These are phyloP conservation scores for Lantana camara DNA, from an alignment of 257 asterid genomes.

Conservation along the genomic window DNA sequence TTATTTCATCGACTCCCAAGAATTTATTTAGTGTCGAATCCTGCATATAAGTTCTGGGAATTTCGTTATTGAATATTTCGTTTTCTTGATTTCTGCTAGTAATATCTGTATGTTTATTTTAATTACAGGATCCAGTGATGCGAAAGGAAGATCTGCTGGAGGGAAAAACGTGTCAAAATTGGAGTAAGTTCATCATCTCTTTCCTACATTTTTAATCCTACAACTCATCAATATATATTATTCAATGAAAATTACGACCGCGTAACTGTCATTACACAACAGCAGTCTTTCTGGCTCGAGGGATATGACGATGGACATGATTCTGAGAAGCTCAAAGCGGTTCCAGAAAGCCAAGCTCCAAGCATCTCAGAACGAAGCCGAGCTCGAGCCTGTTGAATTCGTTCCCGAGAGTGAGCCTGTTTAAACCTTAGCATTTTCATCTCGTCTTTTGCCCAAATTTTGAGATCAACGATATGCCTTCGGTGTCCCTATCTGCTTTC, in stretches of 20 bases:
- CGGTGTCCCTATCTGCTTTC: too few relatives aligned
- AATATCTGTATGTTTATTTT: conserved; percentile 19
- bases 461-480: too few relatives aligned
- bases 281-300: conserved; percentile 40
- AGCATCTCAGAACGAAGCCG: conserved; percentile 51
- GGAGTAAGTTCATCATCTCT: conserved; percentile 50
- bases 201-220: not conserved
- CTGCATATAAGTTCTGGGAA: too few relatives aligned
- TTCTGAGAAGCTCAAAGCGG: conserved; percentile 69
- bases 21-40: not conserved
- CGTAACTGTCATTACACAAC: not conserved
- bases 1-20: not conserved
- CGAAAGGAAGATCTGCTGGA: conserved; percentile 28
- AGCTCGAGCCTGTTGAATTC: conserved; percentile 41
- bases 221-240: not conserved
- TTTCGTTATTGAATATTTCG: not conserved
- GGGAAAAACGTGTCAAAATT: conserved; percentile 30
- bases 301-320: conserved; percentile 47
- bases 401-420: conserved; percentile 52
- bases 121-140: conserved; percentile 45
- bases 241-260: too few relatives aligned
- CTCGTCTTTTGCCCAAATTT: not conserved
- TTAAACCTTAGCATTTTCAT: not conserved
- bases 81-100: conserved; percentile 16
- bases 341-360: conserved; percentile 66